Evolutionary conservation across 495 filamentous ascomycete genomes (phyloP).

Genomic region (Staphylotrichum tortipilum): DNA sequence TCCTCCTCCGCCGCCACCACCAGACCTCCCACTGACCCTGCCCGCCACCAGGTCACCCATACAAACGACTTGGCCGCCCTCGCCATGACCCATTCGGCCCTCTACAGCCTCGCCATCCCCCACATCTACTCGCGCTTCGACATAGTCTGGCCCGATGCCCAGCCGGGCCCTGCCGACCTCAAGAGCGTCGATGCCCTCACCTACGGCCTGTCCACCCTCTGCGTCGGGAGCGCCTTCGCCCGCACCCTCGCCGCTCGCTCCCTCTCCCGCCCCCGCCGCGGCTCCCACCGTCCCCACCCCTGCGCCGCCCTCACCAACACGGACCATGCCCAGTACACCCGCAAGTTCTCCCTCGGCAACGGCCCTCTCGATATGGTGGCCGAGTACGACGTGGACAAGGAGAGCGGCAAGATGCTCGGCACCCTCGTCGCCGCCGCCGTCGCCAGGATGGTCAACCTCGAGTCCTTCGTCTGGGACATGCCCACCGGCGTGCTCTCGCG

Average conservation of each 20-base stretch:
- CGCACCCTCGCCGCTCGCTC: conserved; percentile 35
- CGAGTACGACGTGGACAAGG: conserved; percentile 82
- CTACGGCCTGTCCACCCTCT: conserved; percentile 79
- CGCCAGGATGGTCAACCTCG: conserved; percentile 77
- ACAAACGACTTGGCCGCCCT: conserved; percentile 82
- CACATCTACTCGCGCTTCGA: conserved; percentile 90
- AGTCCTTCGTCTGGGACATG: conserved; percentile 95
- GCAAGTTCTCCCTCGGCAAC: conserved; percentile 86
- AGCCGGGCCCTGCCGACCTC: conserved; percentile 52
- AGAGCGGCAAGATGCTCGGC: conserved; percentile 88
- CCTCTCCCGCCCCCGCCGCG: too few species aligned
- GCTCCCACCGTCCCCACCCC: too few species aligned
- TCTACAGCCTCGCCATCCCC: conserved; percentile 72
- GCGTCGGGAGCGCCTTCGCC: conserved; percentile 69
- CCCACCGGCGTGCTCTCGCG: conserved; percentile 82
- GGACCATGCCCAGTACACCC: conserved; percentile 74
- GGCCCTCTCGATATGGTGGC: conserved; percentile 74
- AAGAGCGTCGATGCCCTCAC: conserved; percentile 84
- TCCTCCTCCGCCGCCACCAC: too few species aligned
- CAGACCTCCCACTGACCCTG: neutral
- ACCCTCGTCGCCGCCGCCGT: conserved; percentile 82
- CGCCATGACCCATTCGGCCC: conserved; percentile 73
- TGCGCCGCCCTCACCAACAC: conserved; percentile 7
- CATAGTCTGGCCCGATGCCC: conserved; percentile 83
- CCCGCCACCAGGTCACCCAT: conserved; percentile 59